Percentiles rank a stretch among this genome's conserved stretches.
Evolutionary conservation across 164 flowering plant species (phyloP).

Genomic region (Vitis amurensis): DNA sequence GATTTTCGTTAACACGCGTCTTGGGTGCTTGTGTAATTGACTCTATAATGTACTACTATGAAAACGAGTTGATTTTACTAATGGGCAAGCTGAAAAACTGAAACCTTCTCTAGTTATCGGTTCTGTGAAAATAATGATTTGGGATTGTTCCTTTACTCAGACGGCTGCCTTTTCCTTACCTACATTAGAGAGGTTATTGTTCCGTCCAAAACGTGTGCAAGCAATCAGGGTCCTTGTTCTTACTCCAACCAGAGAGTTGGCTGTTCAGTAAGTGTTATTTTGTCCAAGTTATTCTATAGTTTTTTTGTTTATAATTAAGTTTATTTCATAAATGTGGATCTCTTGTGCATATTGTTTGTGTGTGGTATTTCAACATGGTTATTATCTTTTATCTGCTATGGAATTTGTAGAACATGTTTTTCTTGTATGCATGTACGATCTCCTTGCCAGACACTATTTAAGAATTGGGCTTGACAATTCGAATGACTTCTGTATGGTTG

Average conservation of each 20-base stretch:
- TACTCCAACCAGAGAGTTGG: slow-evolving; percentile 96
- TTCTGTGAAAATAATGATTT: neutral
- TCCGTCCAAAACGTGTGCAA: slow-evolving; percentile 74
- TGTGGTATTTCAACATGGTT: neutral
- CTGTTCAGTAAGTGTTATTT: slow-evolving; percentile 73
- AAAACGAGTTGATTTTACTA: too few species aligned
- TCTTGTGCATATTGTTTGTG: neutral
- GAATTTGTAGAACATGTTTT: too few species aligned
- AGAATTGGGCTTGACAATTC: too few species aligned
- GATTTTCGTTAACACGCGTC: too few species aligned
- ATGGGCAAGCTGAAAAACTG: too few species aligned
- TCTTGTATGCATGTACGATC: too few species aligned
- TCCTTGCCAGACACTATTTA: too few species aligned
- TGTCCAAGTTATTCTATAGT: too few species aligned
- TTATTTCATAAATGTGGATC: neutral
- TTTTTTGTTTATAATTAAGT: neutral
- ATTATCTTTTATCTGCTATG: too few species aligned
- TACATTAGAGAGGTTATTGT: slow-evolving; percentile 80
- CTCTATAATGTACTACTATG: neutral
- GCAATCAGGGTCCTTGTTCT: slow-evolving; percentile 91
- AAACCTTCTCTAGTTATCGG: too few species aligned
- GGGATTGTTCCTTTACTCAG: slow-evolving; percentile 30
- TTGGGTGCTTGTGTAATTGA: neutral
- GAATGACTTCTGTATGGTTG: too few species aligned
- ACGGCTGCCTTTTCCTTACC: slow-evolving; percentile 94